A percentile compares a stretch with the other conserved stretches of the same genome.
Evolutionary conservation across 768 basidiomycete genomes (phyloP).

Genomic region (Hericium erinaceus): DNA sequence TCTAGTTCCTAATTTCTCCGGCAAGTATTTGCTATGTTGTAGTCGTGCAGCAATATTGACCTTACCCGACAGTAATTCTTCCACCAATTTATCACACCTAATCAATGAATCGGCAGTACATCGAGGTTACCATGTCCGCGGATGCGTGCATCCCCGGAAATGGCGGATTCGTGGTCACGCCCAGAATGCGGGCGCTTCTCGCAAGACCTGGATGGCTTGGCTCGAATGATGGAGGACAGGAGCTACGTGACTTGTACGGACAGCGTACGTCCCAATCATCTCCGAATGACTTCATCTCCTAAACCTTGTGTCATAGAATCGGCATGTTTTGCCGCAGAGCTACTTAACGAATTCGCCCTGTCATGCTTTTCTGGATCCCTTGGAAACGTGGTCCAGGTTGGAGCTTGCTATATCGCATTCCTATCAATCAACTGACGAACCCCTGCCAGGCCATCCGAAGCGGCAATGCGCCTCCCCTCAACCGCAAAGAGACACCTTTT

Average conservation of each 20-base stretch:
- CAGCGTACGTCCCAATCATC: background rate
- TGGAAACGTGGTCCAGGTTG: background rate
- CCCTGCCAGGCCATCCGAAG: background rate
- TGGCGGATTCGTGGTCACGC: background rate
- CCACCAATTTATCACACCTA: no score
- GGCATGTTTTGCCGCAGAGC: background rate
- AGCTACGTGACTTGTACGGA: background rate
- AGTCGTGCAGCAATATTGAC: no score
- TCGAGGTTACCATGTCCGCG: no score
- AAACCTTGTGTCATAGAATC: background rate
- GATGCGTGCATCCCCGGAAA: background rate
- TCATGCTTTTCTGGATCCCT: background rate
- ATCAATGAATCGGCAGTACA: no score
- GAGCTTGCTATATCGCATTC: no score
- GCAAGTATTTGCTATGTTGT: no score
- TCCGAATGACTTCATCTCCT: background rate
- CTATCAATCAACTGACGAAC: no score
- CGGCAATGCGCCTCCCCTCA: slow-evolving; percentile 11
- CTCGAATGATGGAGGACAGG: slow-evolving; percentile 1
- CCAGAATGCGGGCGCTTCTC: background rate
- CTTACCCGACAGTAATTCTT: no score
- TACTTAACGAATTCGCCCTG: background rate
- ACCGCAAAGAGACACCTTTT: slow-evolving; percentile 13
- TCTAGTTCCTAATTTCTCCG: no score
- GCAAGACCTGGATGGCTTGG: background rate